Percentiles rank a stretch among this genome's conserved stretches.
These are phyloP conservation scores for Macrolepiota albuminosa DNA, from an alignment of 768 basidiomycete genomes.

Conservation along the genomic window DNA sequence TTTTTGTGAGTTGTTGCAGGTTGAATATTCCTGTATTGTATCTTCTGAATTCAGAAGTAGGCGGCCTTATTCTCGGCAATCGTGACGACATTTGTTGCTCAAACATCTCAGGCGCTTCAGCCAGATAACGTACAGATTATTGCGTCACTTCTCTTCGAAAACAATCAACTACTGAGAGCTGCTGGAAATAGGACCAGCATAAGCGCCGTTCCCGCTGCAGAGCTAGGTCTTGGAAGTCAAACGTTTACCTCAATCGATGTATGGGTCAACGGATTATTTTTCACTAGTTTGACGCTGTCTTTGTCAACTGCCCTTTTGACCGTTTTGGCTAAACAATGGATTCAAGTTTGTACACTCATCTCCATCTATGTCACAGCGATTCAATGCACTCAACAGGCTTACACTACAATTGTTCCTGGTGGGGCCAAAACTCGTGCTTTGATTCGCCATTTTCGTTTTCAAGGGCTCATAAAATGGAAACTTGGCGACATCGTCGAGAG, in stretches of 20 bases:
- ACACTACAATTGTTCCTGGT: not conserved
- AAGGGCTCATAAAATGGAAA: not conserved
- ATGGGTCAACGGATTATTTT: not conserved
- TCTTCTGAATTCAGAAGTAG: not conserved
- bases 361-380: not conserved
- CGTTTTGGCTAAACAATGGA: not conserved
- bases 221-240: not conserved
- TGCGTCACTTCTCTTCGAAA: not conserved
- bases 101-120: not conserved
- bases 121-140: not conserved
- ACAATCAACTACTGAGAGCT: not conserved
- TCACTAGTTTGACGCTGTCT: not conserved
- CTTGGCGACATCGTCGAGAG: not conserved
- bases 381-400: not conserved
- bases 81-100: not conserved
- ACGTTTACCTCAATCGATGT: not conserved
- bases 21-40: not conserved
- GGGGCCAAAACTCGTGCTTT: not conserved
- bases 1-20: not conserved
- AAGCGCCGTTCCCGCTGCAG: not conserved
- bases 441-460: not conserved
- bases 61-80: not conserved
- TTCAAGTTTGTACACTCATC: not conserved
- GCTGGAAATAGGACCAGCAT: not conserved
- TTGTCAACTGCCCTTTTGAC: not conserved